These are phyloP conservation scores for Aspergillus avenaceus DNA, from an alignment of 495 filamentous ascomycete genomes.

Conservation along the genomic window DNA sequence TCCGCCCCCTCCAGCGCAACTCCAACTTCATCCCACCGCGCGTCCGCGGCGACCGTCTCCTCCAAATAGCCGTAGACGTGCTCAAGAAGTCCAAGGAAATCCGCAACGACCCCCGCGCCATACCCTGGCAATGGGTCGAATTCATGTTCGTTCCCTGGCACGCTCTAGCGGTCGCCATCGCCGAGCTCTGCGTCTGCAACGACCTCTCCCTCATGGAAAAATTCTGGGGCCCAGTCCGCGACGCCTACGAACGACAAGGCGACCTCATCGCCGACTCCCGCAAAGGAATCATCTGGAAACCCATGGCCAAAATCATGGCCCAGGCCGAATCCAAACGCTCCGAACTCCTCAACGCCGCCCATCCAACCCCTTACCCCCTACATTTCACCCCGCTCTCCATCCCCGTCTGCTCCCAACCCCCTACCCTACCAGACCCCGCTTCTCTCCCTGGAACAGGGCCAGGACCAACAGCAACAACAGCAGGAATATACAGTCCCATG, in stretches of 20 bases:
- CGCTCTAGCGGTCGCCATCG: constrained; percentile 47
- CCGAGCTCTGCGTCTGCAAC: constrained; percentile 68
- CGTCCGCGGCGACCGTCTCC: constrained; percentile 22
- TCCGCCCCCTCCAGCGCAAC: constrained; percentile 27
- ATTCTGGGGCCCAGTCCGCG: constrained; percentile 68
- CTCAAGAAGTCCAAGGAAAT: constrained; percentile 20
- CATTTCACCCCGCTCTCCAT: neutral
- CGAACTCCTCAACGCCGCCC: neutral
- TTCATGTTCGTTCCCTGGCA: constrained; percentile 45
- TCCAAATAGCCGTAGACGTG: constrained; percentile 28
- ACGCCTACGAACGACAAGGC: constrained; percentile 50
- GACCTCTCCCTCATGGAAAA: constrained; percentile 58
- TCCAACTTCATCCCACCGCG: constrained; percentile 22
- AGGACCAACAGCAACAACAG: too few relatives aligned
- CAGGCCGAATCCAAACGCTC: constrained; percentile 27
- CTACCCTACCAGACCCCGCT: too few relatives aligned
- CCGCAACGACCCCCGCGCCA: constrained; percentile 18
- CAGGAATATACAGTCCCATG: neutral
- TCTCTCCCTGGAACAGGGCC: too few relatives aligned
- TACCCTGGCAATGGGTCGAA: constrained; percentile 37
- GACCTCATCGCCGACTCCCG: constrained; percentile 48
- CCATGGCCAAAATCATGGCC: constrained; percentile 62
- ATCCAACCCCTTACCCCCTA: neutral
- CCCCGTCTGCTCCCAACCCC: constrained; percentile 5
- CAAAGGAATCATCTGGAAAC: constrained; percentile 63